Base-by-base conservation (phyloP, 1,284 basidiomycete genomes). In the Ceratobasidium sp. region DNA sequence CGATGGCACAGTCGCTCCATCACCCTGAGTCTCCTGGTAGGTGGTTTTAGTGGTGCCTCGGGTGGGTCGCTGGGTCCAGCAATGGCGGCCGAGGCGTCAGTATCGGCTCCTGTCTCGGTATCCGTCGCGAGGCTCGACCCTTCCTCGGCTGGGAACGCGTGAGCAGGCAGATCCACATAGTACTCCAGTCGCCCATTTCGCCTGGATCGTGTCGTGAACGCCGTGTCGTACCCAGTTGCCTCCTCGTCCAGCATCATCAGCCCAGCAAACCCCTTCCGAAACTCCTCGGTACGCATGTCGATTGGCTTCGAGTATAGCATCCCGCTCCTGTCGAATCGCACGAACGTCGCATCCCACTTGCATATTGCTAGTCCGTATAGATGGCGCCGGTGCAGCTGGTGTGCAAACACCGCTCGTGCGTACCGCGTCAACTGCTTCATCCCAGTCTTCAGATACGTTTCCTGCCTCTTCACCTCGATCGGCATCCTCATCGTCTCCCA, bases 401-500 rank as follows among this genome's bases (percentile, higher is more conserved):
- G 64, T 2, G 49, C 64, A 39, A 53, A 66, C 49, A 39, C 39
- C 3, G 64, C 64, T 9, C 64, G 64, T 19, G 64, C 64, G 27
- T 66, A 66, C 16, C 49, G 64, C 8, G 49, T 53, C 11, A 66
- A 49, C 22, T 66, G 64, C 31, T 66, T 53, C 16, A 66, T 54
- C 29, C 31, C 48, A 6, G 27, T 49, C 34, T 66, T 66, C n/a
- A 51, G 64, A 6, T 53, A 37, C 9, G 11, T 29, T 16, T 31
- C 19, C 22, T 31, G 27, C 37, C 13, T 34, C 49, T 66, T 66
- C 29, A 66, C 37, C 49, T 66, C 64, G 13, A 66, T 66, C 34
- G 64, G 31, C 31, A 66, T 53, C n/a, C 64, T 29, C 22, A 66
- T 49, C 1, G 48, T 66, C 48, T 66, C 64, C 64, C 64, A 66